Conservation (phyloP, 1,139 yeast species). For the Yamadazyma trypodendri region DNA sequence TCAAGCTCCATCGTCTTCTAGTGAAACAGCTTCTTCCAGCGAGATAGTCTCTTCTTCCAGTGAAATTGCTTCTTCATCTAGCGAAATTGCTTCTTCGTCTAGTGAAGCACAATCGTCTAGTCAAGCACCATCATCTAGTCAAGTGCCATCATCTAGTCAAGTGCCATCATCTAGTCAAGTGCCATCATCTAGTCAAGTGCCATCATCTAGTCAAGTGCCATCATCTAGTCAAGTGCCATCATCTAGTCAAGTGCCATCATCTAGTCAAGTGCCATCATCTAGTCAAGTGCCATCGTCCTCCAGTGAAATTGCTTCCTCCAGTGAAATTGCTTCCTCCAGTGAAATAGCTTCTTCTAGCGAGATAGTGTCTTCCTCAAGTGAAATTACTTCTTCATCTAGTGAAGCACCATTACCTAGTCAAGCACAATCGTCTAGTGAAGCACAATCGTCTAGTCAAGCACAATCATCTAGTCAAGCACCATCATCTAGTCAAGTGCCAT, state of each 20-base stretch:
- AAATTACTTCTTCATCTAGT: constrained; percentile 5
- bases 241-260: constrained; percentile 1
- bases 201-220: not conserved
- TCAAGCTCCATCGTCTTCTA: constrained; percentile 1
- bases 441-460: constrained; percentile 5
- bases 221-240: constrained; percentile 3
- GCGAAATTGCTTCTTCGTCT: constrained; percentile 4
- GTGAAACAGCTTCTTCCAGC: not conserved
- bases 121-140: constrained; percentile 3
- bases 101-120: constrained; percentile 6
- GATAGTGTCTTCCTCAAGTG: constrained; percentile 4
- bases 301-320: constrained; percentile 1
- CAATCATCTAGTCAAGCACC: constrained; percentile 3
- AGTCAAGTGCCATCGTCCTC: constrained; percentile 4
- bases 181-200: constrained; percentile 2
- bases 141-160: constrained; percentile 7
- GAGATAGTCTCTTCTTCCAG: constrained; percentile 4
- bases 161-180: not conserved
- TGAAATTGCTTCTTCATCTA: constrained; percentile 6
- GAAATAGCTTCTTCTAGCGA: constrained; percentile 1
- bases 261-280: constrained; percentile 1
- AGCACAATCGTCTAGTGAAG: constrained; percentile 5
- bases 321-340: constrained; percentile 4
- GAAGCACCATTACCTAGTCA: constrained; percentile 6
- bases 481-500: constrained; percentile 2